phyloP scores from a whole-genome alignment of 352 stramenopile genomes.

The Blastocystis hominis region DNA sequence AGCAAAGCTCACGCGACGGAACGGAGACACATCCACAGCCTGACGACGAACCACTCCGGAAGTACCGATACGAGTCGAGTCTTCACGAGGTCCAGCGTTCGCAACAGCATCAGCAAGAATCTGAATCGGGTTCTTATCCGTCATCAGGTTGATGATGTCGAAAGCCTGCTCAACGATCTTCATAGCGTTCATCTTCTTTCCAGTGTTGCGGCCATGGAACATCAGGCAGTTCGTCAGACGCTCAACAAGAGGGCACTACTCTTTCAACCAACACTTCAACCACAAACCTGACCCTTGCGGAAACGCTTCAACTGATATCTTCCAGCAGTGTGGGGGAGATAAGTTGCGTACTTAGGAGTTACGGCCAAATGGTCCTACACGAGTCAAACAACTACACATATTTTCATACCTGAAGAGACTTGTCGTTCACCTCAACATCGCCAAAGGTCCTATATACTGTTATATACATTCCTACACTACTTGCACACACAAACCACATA shows the following conservation, averaged over 20 bases:
- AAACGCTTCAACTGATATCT: slow-evolving; percentile 99
- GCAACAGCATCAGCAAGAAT: slow-evolving; percentile 82
- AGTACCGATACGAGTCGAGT: slow-evolving; percentile 96
- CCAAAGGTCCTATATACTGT: slow-evolving; percentile 80
- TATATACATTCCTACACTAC: slow-evolving; percentile 7
- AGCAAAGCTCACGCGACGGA: slow-evolving; percentile 95
- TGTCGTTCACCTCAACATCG: slow-evolving; percentile 94
- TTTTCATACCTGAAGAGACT: slow-evolving; percentile 77
- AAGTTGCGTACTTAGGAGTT: slow-evolving; percentile 92
- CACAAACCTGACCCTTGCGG: slow-evolving; percentile 79
- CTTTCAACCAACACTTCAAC: slow-evolving; percentile 40
- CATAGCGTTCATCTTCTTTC: slow-evolving; percentile 92
- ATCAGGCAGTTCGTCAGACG: slow-evolving; percentile 90
- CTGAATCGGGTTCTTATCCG: slow-evolving; percentile 97
- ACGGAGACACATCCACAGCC: slow-evolving; percentile 97
- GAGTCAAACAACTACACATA: not conserved
- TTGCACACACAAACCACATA: not conserved
- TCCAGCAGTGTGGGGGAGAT: slow-evolving; percentile 95
- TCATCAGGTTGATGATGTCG: slow-evolving; percentile 98
- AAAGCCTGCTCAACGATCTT: slow-evolving; percentile 96
- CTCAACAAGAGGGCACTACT: slow-evolving; percentile 96
- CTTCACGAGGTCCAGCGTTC: slow-evolving; percentile 89
- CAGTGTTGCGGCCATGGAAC: slow-evolving; percentile 93
- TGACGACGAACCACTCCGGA: slow-evolving; percentile 96
- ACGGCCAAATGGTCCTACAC: slow-evolving; percentile 92